Evolutionary conservation across 2,329 filamentous ascomycete genomes (phyloP).

Genomic region (Clarireedia monteithiana): DNA sequence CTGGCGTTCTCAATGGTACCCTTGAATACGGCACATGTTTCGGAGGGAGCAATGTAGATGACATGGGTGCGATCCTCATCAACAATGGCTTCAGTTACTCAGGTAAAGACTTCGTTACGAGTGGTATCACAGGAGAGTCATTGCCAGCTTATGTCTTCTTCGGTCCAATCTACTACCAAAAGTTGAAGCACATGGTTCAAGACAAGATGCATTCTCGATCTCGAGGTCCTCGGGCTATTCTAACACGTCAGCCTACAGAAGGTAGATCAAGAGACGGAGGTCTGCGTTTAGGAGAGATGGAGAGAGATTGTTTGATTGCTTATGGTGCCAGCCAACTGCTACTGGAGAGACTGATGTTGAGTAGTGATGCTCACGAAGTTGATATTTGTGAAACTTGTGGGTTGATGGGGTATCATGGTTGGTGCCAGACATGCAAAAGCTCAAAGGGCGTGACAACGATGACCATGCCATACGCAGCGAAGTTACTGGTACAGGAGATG

Average conservation of each 20-base stretch:
- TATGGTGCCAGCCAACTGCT: constrained; percentile 92
- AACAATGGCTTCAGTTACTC: constrained; percentile 91
- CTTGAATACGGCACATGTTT: constrained; percentile 88
- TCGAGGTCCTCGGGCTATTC: constrained; percentile 79
- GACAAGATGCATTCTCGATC: constrained; percentile 99
- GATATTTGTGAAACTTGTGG: constrained; percentile 94
- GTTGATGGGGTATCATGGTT: constrained; percentile 90
- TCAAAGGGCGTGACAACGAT: constrained; percentile 81
- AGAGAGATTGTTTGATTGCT: constrained; percentile 94
- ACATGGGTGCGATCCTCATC: constrained; percentile 81
- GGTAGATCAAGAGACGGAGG: constrained; percentile 89
- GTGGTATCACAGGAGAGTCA: constrained; percentile 87
- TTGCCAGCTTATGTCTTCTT: constrained; percentile 97
- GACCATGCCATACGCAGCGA: constrained; percentile 96
- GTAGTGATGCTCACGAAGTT: constrained; percentile 80
- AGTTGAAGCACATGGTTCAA: constrained; percentile 99
- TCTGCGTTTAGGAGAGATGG: constrained; percentile 94
- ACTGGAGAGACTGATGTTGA: constrained; percentile 89
- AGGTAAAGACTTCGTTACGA: constrained; percentile 94
- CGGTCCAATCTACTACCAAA: constrained; percentile 98
- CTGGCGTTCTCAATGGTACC: constrained; percentile 75
- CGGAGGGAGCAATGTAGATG: constrained; percentile 74
- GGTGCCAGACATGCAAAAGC: constrained; percentile 87
- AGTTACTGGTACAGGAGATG: constrained; percentile 90
- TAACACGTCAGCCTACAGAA: constrained; percentile 93